phyloP scores from a whole-genome alignment of 257 asterid species.

The Salvia miltiorrhiza region DNA sequence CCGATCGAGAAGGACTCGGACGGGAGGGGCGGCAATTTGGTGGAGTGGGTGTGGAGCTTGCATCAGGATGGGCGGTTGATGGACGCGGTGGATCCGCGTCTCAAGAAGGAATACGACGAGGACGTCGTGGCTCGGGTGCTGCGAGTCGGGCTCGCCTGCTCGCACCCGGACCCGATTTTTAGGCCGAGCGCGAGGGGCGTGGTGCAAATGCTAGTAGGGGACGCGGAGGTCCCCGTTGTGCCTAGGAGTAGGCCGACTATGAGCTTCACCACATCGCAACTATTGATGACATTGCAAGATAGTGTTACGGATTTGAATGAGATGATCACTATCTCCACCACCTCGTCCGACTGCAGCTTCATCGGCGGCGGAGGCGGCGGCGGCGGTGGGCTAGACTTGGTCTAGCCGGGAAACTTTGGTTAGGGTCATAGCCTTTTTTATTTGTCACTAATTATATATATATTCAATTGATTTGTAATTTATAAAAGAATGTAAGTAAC shows the following conservation, averaged over 20 bases:
- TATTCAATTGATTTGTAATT: conserved; percentile 34
- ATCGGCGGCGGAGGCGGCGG: conserved; percentile 27
- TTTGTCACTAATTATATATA: neutral
- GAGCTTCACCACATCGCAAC: conserved; percentile 66
- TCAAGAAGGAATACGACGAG: conserved; percentile 49
- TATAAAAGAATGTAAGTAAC: conserved; percentile 23
- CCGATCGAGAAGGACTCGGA: conserved; percentile 59
- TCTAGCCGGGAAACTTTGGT: conserved; percentile 10
- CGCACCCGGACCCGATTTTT: conserved; percentile 74
- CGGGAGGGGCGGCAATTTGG: conserved; percentile 45
- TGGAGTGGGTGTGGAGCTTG: conserved; percentile 90
- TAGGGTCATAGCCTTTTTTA: neutral
- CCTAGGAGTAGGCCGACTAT: conserved; percentile 57
- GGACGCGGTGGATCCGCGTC: conserved; percentile 55
- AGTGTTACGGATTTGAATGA: conserved; percentile 79
- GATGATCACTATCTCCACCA: conserved; percentile 50
- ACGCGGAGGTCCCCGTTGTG: conserved; percentile 56
- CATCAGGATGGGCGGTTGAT: conserved; percentile 54
- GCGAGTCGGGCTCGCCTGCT: conserved; percentile 62
- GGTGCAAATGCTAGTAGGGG: conserved; percentile 82
- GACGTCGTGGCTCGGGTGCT: conserved; percentile 57
- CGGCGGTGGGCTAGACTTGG: conserved; percentile 31
- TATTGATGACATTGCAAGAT: conserved; percentile 68
- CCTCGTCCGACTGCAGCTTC: conserved; percentile 63
- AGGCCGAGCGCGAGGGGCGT: conserved; percentile 75